Evolutionary conservation across 257 asterid genomes (phyloP), one percentile per base, ranked within the genome.

Genomic region (Euphrasia confusa): DNA sequence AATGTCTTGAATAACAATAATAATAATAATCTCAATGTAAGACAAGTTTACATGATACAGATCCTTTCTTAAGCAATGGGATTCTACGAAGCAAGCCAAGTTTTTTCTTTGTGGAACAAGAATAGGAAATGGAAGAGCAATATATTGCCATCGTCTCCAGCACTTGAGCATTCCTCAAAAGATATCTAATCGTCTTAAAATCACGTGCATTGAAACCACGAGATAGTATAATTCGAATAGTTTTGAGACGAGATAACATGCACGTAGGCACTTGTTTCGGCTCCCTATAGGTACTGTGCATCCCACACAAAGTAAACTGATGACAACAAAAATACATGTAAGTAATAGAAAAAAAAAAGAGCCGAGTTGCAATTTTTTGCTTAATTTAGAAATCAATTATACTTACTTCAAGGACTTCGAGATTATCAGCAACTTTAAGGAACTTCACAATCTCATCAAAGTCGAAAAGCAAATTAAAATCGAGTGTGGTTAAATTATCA

Each of bases 381-480:
- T 21, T 21, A 53, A 53, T 53, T 53, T 6, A 18, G 11, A 28
- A 53, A 53, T 17, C 12, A 7, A 7, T 21, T 21, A 21, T 32
- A 18, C 28, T 17, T 8, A 53, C 28, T 8, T 17, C 8, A 24
- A 53, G 58, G 32, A 21, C 32, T 53, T 53, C 58, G 21, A 53
- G 58, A 53, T 53, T 53, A 53, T 53, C 58, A 53, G 58, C 58
- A 53, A 18, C 7, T 53, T 53, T 32, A 24, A 53, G 28, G 32
- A 53, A 15, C 10, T 53, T 17, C 21, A 24, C 11, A 4, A 53
- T 21, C 8, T 12, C 9, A 4, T 9, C n/a, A 7, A 10, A 10
- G 8, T 7, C n/a, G 50, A 44, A 10, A 10, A 7, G 13, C 50
- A 44, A 21, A 21, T 21, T 21, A 21, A 21, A 21, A 21, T 21